Conservation (phyloP, 2,329 filamentous ascomycete genomes). For the Ophiostoma sp. region DNA sequence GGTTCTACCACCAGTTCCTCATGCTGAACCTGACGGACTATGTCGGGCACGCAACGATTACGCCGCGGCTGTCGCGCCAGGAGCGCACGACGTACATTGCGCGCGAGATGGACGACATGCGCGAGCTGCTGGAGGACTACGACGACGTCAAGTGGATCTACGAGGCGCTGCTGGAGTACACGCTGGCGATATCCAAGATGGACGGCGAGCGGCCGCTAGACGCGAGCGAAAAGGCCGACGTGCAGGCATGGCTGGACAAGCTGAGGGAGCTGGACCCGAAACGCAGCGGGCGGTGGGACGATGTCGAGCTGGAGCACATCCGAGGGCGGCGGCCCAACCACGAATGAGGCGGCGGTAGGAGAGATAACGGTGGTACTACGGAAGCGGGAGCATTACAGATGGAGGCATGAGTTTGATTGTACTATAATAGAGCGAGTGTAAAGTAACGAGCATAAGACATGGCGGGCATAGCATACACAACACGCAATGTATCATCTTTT, state of each 20-base stretch:
- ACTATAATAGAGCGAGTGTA: background rate
- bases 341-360: background rate
- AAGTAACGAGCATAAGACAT: background rate
- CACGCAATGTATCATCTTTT: background rate
- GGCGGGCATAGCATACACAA: background rate
- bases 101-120: constrained; percentile 68
- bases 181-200: constrained; percentile 48
- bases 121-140: constrained; percentile 58
- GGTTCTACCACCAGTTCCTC: constrained; percentile 93
- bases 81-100: constrained; percentile 63
- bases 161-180: constrained; percentile 74
- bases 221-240: constrained; percentile 41
- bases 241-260: constrained; percentile 56
- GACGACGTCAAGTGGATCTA: constrained; percentile 73
- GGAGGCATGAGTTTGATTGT: background rate
- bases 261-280: constrained; percentile 68
- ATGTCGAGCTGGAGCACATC: constrained; percentile 49
- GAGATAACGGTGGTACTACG: no score
- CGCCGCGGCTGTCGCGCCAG: constrained; percentile 52
- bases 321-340: constrained; percentile 5
- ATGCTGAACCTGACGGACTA: constrained; percentile 61
- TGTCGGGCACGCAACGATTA: constrained; percentile 52
- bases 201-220: constrained; percentile 44
- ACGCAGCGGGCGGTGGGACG: constrained; percentile 68
- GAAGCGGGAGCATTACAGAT: background rate